Conservation (phyloP, 148 eudicot genomes). For the Dysphania ambrosioides region DNA sequence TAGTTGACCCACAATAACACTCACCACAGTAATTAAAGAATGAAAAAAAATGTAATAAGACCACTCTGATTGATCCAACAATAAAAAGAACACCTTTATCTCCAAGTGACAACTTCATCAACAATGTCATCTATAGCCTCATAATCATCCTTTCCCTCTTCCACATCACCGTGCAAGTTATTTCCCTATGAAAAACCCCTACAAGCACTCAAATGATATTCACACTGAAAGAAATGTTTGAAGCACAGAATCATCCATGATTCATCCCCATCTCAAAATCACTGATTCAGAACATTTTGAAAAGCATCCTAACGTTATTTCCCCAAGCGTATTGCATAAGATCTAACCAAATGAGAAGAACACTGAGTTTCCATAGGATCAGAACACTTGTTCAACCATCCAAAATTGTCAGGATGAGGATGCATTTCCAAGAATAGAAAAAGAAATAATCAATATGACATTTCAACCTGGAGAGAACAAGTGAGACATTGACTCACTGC, state of each 20-base stretch:
- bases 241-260: no score
- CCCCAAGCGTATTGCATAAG: no score
- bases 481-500: neutral
- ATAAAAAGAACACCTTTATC: no score
- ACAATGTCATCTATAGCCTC: neutral
- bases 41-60: no score
- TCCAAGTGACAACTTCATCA: neutral
- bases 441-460: neutral
- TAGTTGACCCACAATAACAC: neutral
- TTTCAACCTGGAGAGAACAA: neutral
- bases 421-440: neutral
- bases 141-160: neutral
- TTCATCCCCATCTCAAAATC: no score
- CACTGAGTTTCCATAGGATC: neutral
- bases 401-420: neutral
- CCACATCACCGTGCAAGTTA: neutral
- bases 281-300: no score
- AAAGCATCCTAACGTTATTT: no score
- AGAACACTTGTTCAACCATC: neutral
- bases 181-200: neutral
- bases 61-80: no score
- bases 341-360: no score
- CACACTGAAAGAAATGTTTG: no score
- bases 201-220: no score
- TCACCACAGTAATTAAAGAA: neutral